Conservation (phyloP, 768 basidiomycete species). For the Collybiopsis luxurians region DNA sequence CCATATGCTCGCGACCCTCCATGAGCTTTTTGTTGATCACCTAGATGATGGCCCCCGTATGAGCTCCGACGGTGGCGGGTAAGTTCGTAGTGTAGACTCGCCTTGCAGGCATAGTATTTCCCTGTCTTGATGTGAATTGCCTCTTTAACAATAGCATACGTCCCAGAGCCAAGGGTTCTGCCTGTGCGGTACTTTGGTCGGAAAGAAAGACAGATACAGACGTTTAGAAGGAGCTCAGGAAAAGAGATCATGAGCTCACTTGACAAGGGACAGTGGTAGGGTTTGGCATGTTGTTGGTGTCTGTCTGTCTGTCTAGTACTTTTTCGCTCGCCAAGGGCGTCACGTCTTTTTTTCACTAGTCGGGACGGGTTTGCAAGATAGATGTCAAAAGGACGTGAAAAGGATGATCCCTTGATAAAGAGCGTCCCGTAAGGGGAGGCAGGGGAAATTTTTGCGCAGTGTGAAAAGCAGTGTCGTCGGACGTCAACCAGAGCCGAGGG, state of each 20-base stretch:
- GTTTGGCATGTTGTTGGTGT: background rate
- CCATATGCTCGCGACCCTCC: conserved; percentile 98
- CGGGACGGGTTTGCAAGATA: too few relatives aligned
- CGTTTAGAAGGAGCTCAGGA: background rate
- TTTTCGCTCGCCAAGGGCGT: too few relatives aligned
- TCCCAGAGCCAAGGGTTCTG: conserved; percentile 85
- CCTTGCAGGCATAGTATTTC: conserved; percentile 95
- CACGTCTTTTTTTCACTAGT: too few relatives aligned
- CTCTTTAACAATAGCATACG: conserved; percentile 94
- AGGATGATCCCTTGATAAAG: background rate
- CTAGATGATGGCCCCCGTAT: conserved; percentile 9
- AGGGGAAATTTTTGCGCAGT: background rate
- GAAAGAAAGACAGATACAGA: background rate
- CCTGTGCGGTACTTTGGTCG: conserved; percentile 75
- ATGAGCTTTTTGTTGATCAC: conserved; percentile 99
- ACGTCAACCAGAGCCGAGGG: background rate
- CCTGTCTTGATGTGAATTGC: conserved; percentile 90
- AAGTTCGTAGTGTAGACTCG: background rate
- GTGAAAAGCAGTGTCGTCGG: background rate
- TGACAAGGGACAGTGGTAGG: conserved; percentile 1
- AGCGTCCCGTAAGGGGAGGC: background rate
- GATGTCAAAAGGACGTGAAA: background rate
- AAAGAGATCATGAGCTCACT: background rate
- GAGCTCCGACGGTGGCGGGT: background rate
- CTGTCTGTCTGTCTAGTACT: too few relatives aligned